Evolutionary conservation across 345 rosid genomes (phyloP), one percentile per base, ranked within the genome.

Genomic region (Aquilaria yunnanensis): DNA sequence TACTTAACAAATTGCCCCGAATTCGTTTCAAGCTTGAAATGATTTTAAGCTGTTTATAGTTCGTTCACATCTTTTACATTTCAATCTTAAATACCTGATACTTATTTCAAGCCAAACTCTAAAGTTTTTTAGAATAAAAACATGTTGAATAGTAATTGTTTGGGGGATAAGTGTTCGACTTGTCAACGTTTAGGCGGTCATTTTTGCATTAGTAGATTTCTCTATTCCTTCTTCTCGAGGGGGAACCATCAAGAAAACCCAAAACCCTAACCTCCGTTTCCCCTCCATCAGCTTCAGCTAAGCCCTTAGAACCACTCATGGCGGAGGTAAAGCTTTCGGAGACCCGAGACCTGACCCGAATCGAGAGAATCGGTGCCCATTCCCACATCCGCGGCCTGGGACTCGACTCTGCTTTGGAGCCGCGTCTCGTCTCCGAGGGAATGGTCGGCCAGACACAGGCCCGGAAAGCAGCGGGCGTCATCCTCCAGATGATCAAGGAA

Each of bases 351-450:
- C 77, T 93, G 8, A 93, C 98, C 51, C 85, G 97, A 74, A 88
- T 93, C 4, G 98, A 93, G 75, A 82, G 96, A 53, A 90, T 88
- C 14, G 98, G 98, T 11, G 96, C 97, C 14, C 98, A 93, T 77
- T 93, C 98, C 14, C 98, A 90, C 77, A 90, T 93, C 72, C 84
- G 95, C 8, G 97, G 97, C 6, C 80, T 93, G 0, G 98, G 98
- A 59, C 92, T 93, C 12, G 97, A 93, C 78, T 85, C 97, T 5
- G 65, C 86, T 29, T 81, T 93, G 7, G 98, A 93, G 75, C 77
- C 98, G 11, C 97, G 97, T 13, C 87, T 66, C 29, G 92, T 90
- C 57, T 85, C 98, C 1, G 96, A 90, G 57, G 97, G 97, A 33
- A 87, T 90, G 97, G 96, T 87, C 0, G 97, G 97, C 47, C 96